Percentiles rank a stretch among this genome's conserved stretches.
These are phyloP conservation scores for Scheffersomyces stambukii DNA, from an alignment of 1,139 yeast species.

Conservation along the genomic window DNA sequence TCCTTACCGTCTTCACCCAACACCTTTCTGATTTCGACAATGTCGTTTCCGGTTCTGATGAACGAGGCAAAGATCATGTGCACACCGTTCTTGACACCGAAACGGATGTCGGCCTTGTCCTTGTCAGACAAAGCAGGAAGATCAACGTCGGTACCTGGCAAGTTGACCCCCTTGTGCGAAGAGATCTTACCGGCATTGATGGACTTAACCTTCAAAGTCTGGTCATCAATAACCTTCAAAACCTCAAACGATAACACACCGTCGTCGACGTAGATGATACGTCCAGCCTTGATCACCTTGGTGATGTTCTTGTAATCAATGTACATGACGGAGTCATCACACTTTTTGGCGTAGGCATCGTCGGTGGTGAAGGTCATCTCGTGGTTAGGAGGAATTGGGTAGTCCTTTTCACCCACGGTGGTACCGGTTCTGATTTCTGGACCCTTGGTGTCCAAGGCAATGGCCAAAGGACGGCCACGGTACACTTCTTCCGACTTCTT, in stretches of 20 bases:
- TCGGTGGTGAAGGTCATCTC: conserved; percentile 93
- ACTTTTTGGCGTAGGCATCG: conserved; percentile 64
- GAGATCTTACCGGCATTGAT: conserved; percentile 93
- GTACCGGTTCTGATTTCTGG: conserved; percentile 99
- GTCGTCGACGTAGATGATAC: conserved; percentile 90
- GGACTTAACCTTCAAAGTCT: conserved; percentile 81
- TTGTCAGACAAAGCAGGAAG: conserved; percentile 96
- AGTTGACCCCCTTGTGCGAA: conserved; percentile 98
- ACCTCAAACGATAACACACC: conserved; percentile 98
- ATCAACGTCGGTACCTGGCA: conserved; percentile 98
- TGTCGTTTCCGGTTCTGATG: conserved; percentile 92
- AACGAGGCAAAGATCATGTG: conserved; percentile 98
- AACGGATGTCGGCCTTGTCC: conserved; percentile 84
- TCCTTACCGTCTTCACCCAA: conserved; percentile 96
- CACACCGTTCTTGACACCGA: conserved; percentile 95
- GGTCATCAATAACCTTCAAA: conserved; percentile 68
- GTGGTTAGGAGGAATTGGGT: conserved; percentile 78
- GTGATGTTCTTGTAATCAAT: conserved; percentile 95
- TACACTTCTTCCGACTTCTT: conserved; percentile 87
- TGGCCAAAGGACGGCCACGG: conserved; percentile 95
- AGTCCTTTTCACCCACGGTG: conserved; percentile 74
- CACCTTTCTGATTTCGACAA: conserved; percentile 84
- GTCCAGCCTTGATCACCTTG: conserved; percentile 84
- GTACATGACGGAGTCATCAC: conserved; percentile 79
- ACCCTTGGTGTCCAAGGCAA: conserved; percentile 98